Evolutionary conservation across 2,329 filamentous ascomycete genomes (phyloP).

Genomic region (Dryadomyces quercivorus): DNA sequence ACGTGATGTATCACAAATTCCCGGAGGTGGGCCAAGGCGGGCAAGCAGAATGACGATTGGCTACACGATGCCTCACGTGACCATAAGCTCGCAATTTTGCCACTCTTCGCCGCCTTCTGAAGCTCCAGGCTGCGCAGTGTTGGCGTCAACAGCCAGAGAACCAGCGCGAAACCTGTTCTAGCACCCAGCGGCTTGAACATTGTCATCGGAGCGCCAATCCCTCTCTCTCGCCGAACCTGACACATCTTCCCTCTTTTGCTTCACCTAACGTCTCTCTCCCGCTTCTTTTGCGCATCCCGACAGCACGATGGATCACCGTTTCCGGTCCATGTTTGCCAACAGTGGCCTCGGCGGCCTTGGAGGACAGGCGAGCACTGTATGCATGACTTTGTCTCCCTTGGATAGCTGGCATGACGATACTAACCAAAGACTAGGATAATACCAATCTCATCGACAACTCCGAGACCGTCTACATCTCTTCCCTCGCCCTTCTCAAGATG

Average conservation of each 20-base stretch:
- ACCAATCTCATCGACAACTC: constrained; percentile 93
- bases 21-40: neutral
- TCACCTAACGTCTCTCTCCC: neutral
- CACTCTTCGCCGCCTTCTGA: constrained; percentile 7
- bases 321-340: constrained; percentile 78
- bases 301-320: constrained; percentile 62
- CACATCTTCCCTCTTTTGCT: neutral
- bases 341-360: constrained; percentile 56
- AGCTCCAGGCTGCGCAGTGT: constrained; percentile 20
- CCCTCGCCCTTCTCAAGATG: constrained; percentile 95
- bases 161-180: neutral
- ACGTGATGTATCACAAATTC: neutral
- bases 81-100: constrained; percentile 8
- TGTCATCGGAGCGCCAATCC: neutral
- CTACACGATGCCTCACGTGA: constrained; percentile 8
- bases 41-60: neutral
- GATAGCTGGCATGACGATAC: neutral
- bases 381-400: constrained; percentile 15
- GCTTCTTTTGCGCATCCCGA: constrained; percentile 5
- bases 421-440: constrained; percentile 52
- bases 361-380: constrained; percentile 48
- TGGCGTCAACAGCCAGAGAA: constrained; percentile 16
- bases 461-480: constrained; percentile 98
- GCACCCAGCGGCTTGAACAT: neutral
- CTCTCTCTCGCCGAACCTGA: neutral